phyloP scores from a whole-genome alignment of 805 yeast species.

The Zygosaccharomyces gambellarensis region DNA sequence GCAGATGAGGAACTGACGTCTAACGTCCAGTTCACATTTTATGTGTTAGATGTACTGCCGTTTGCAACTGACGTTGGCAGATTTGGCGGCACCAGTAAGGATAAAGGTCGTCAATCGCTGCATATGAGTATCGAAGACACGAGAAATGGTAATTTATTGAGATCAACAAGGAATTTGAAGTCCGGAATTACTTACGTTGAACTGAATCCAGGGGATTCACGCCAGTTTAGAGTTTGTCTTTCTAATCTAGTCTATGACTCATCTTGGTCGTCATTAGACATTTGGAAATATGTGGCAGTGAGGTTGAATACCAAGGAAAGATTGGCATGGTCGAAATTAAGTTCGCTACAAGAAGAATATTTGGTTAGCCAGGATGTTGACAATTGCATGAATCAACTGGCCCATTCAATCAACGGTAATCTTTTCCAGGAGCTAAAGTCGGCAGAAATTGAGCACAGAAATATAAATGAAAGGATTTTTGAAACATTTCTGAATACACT shows the following conservation, averaged over 20 bases:
- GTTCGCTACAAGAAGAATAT: background rate
- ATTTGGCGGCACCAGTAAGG: constrained; percentile 27
- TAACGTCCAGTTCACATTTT: constrained; percentile 14
- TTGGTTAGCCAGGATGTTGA: constrained; percentile 6
- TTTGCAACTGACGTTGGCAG: constrained; percentile 15
- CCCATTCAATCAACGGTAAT: background rate
- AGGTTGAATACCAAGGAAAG: constrained; percentile 13
- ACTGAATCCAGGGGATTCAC: constrained; percentile 7
- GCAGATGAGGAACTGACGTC: constrained; percentile 4
- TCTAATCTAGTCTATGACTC: constrained; percentile 31
- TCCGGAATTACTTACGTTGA: constrained; percentile 18
- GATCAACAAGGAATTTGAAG: constrained; percentile 16
- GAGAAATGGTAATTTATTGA: constrained; percentile 15
- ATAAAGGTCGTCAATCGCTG: constrained; percentile 23
- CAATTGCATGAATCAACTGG: background rate
- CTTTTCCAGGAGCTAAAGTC: constrained; percentile 9
- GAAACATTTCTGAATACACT: background rate
- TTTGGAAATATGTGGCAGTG: constrained; percentile 19
- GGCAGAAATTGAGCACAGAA: constrained; percentile 16
- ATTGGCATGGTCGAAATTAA: background rate
- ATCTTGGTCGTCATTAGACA: constrained; percentile 34
- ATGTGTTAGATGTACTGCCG: constrained; percentile 17
- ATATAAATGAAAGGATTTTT: constrained; percentile 12
- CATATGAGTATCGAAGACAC: constrained; percentile 15
- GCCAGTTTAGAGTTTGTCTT: constrained; percentile 28